phyloP scores from a whole-genome alignment of 163 green algal species.

The Scenedesmus sp. region DNA sequence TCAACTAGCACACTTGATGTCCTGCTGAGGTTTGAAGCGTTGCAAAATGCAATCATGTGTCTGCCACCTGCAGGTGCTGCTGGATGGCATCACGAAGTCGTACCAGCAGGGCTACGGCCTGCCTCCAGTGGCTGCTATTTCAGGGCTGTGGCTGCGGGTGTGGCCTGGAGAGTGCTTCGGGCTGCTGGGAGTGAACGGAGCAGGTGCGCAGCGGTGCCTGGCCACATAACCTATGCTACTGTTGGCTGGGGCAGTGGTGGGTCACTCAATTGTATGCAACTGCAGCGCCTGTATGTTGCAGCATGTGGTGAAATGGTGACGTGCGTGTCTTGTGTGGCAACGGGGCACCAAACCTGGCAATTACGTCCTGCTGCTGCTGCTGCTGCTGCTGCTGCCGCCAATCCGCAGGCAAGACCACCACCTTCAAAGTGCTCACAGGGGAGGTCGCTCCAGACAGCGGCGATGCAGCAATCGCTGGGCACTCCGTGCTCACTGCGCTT shows the following conservation, averaged over 20 bases:
- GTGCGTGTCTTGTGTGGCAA: no score
- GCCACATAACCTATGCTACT: slow-evolving; percentile 30
- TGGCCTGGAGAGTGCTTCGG: slow-evolving; percentile 81
- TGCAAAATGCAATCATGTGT: neutral
- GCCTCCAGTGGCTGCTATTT: slow-evolving; percentile 73
- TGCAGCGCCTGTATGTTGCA: no score
- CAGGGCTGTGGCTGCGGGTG: slow-evolving; percentile 79
- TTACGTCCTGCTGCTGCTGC: neutral
- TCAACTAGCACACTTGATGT: no score
- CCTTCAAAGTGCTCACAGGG: slow-evolving; percentile 89
- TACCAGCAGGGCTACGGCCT: slow-evolving; percentile 60
- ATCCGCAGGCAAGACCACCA: slow-evolving; percentile 91
- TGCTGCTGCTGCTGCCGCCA: neutral
- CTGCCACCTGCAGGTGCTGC: slow-evolving; percentile 58
- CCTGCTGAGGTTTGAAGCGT: no score
- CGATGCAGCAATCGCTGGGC: slow-evolving; percentile 70
- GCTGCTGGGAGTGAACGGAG: slow-evolving; percentile 88
- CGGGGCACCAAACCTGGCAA: no score
- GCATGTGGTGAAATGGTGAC: no score
- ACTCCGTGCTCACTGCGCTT: slow-evolving; percentile 66
- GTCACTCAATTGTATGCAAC: no score
- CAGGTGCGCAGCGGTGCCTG: slow-evolving; percentile 80
- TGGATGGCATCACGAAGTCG: slow-evolving; percentile 74
- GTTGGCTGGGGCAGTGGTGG: neutral
- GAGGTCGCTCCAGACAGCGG: slow-evolving; percentile 76